Evolutionary conservation across 768 basidiomycete genomes (phyloP).

Genomic region (Tulasnella sp.): DNA sequence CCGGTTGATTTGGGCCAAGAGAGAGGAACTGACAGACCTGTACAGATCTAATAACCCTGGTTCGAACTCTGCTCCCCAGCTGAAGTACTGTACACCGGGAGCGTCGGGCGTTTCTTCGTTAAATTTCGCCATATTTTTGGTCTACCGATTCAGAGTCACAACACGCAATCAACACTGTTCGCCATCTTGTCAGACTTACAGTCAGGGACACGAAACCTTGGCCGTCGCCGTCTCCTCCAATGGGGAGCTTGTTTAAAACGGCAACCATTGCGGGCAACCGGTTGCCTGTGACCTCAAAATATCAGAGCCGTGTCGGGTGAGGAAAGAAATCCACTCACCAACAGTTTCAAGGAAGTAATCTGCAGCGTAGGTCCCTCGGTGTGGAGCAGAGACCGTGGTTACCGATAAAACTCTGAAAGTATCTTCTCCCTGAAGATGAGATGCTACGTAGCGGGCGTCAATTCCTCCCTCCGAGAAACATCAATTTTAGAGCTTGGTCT

Average conservation of each 20-base stretch:
- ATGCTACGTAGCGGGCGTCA: conserved; percentile 83
- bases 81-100: conserved; percentile 75
- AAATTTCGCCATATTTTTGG: conserved; percentile 75
- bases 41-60: conserved; percentile 89
- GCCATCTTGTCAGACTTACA: conserved; percentile 23
- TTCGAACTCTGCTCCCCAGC: conserved; percentile 88
- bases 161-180: neutral
- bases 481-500: conserved; percentile 6
- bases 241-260: conserved; percentile 71
- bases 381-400: conserved; percentile 92
- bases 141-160: neutral
- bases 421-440: conserved; percentile 53
- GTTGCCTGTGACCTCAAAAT: conserved; percentile 32
- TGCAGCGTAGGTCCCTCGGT: conserved; percentile 88
- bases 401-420: conserved; percentile 71
- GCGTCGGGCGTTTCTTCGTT: conserved; percentile 81
- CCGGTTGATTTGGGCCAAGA: neutral
- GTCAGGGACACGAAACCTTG: conserved; percentile 88
- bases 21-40: conserved; percentile 38
- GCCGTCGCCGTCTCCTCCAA: conserved; percentile 82
- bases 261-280: conserved; percentile 36
- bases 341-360: conserved; percentile 77
- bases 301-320: conserved; percentile 28
- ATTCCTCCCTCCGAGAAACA: conserved; percentile 64
- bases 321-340: conserved; percentile 39